Evolutionary conservation across 805 yeast genomes (phyloP), one percentile per base, ranked within the genome.

Genomic region (Sugiyamaella americana): DNA sequence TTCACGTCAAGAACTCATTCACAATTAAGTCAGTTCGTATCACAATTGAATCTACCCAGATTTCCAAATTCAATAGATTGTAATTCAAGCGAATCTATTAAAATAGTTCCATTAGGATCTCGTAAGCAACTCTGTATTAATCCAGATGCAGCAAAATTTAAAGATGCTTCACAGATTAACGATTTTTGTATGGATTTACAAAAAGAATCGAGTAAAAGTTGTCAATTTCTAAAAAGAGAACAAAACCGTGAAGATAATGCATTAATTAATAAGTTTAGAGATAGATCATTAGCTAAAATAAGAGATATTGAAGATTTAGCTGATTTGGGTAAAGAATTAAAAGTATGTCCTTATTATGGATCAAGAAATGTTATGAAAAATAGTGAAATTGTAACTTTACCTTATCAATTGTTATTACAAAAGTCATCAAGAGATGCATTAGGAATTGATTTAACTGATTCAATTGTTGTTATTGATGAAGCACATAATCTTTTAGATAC

Each of bases 1-100:
- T 88, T 80, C 59, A 73, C 95, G 0, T 87, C 96, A 1, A 70
- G 98, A 63, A 89, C 98, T 0, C 97, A 89, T 58, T 86, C 96
- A 0, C 98, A 89, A 60, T 67, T 89, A 39, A 71, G 72, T 32
- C 98, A 89, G 59, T 85, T 89, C 58, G 77, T 87, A 0, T 74
- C 77, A 13, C 96, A 91, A 55, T 64, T 89, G 34, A 60, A 70
- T 38, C 58, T 83, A 20, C 78, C 94, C 0, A 51, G 65, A 0
- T 82, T 87, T 47, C 82, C 84, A 2, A 74, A 94, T 0, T 75
- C 88, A 0, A 68, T 80, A 39, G 48, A 20, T 13, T 68, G 62
- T 11, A 46, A 49, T 10, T 44, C 48, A 6, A 50, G 56, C 0
- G 93, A 84, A 61, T 69, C 78, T 41, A 68, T 76, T 3, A 85